Base-by-base conservation (phyloP, 495 filamentous ascomycete species). In the Annulohypoxylon bovei region DNA sequence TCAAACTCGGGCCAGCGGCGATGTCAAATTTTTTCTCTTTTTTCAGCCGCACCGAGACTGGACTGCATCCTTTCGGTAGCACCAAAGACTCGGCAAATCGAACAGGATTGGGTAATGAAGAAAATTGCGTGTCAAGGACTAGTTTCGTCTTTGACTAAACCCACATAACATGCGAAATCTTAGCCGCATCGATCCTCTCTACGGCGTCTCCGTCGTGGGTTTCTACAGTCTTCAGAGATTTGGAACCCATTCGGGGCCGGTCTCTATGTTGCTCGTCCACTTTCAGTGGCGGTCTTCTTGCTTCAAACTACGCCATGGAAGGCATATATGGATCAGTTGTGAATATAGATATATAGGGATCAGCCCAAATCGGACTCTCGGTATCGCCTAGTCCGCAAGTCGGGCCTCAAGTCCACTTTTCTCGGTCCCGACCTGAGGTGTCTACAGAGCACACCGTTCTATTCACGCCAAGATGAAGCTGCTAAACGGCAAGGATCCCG, bases 351-450 rank as follows among this genome's bases (percentile, higher is more conserved):
- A 33, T 33, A 33, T 53, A 53, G 28, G 49, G 25, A 53, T 53
- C 49, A 53, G 49, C 49, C 27, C 4, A 30, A 7, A 53, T 53
- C 27, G 20, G 33, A 53, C 28, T 5, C 28, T 53, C 18, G 49
- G 25, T 28, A 33, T 53, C n/a, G 14, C 28, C 27, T 32, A 33
- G n/a, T 1, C 22, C 4, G 18, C 47, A 11, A 30, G 27, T n/a
- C 28, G 27, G 49, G 28, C n/a, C 20, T 18, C 16, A 7, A 53
- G 7, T 33, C 49, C 49, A 53, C 49, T 53, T 20, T 53, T 33
- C 49, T 53, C 49, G 49, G 49, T 53, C 49, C 49, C 49, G 49
- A 53, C 9, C 16, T 53, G 0, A 33, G 49, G 49, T 12, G 49
- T 18, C 6, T 33, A 33, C 28, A 32, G 27, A 53, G 4, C 27